phyloP scores from a whole-genome alignment of 2,329 filamentous ascomycete genomes.

The Sclerotinia glacialis region DNA sequence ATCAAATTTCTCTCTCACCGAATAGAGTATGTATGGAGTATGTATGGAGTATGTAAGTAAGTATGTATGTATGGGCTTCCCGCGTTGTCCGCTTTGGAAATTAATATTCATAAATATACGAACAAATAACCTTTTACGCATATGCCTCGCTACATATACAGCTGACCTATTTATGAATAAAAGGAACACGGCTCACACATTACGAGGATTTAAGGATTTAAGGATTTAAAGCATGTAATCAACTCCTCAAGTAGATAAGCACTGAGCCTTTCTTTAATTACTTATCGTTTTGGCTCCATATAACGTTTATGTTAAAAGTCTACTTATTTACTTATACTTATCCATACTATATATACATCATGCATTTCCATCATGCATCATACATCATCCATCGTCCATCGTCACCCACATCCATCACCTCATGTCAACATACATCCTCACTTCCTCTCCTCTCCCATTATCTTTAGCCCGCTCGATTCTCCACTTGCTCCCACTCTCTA shows the following conservation, averaged over 20 bases:
- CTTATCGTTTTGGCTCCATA: slow-evolving; percentile 4
- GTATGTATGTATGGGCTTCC: no score
- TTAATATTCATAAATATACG: slow-evolving; percentile 2
- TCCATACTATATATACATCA: not conserved
- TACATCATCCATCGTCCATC: not conserved
- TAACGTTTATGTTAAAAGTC: slow-evolving; percentile 3
- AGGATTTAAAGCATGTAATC: not conserved
- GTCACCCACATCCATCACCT: not conserved
- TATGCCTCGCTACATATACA: not conserved
- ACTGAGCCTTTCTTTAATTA: slow-evolving; percentile 3
- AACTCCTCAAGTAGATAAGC: not conserved
- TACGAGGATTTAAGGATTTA: not conserved
- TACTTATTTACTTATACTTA: not conserved
- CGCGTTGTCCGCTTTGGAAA: not conserved
- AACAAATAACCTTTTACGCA: not conserved
- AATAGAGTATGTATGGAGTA: not conserved
- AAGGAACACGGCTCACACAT: no score
- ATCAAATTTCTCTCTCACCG: slow-evolving; percentile 5
- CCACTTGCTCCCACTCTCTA: slow-evolving; percentile 2
- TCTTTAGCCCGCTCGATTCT: not conserved
- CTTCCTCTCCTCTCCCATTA: not conserved
- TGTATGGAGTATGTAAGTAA: not conserved
- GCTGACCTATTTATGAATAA: not conserved
- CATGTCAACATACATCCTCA: not conserved
- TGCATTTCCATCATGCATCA: not conserved